These are phyloP conservation scores for Ilyonectria sp. DNA, from an alignment of 2,329 filamentous ascomycete species.

Conservation along the genomic window DNA sequence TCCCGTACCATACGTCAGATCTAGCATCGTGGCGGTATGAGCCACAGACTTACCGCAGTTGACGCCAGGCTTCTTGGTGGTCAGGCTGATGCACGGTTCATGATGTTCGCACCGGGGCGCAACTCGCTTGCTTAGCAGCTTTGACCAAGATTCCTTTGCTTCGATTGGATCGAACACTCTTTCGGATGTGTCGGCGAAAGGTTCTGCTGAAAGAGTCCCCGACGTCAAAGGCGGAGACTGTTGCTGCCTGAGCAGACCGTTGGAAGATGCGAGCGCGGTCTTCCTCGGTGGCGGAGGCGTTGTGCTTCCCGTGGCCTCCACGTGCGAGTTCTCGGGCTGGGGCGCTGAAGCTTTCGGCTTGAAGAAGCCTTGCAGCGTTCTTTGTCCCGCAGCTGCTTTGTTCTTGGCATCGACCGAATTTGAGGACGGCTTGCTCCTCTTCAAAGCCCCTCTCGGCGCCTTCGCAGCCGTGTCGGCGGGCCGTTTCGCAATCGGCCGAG, in stretches of 20 bases:
- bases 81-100: slow-evolving; percentile 86
- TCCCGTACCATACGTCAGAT: slow-evolving; percentile 4
- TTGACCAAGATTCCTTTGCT: slow-evolving; percentile 88
- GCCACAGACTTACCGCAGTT: slow-evolving; percentile 74
- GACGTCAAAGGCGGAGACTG: neutral
- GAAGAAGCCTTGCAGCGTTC: slow-evolving; percentile 85
- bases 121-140: slow-evolving; percentile 82
- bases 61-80: slow-evolving; percentile 90
- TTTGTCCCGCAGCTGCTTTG: slow-evolving; percentile 58
- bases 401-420: slow-evolving; percentile 49
- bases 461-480: slow-evolving; percentile 27
- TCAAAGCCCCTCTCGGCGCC: slow-evolving; percentile 32
- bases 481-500: slow-evolving; percentile 36
- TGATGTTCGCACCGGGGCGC: slow-evolving; percentile 88
- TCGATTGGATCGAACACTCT: slow-evolving; percentile 77
- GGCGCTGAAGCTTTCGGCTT: slow-evolving; percentile 61
- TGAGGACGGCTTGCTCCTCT: slow-evolving; percentile 46
- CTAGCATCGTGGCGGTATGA: neutral
- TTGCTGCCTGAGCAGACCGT: slow-evolving; percentile 3
- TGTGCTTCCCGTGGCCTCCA: slow-evolving; percentile 20
- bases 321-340: slow-evolving; percentile 25
- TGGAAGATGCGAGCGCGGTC: slow-evolving; percentile 23
- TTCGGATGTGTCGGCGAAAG: slow-evolving; percentile 44
- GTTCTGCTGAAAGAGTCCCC: slow-evolving; percentile 8
- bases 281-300: slow-evolving; percentile 39